Evolutionary conservation across 192 early-diverging fungal genomes (phyloP), one percentile per base, ranked within the genome.

Genomic region (Endogone sp.): DNA sequence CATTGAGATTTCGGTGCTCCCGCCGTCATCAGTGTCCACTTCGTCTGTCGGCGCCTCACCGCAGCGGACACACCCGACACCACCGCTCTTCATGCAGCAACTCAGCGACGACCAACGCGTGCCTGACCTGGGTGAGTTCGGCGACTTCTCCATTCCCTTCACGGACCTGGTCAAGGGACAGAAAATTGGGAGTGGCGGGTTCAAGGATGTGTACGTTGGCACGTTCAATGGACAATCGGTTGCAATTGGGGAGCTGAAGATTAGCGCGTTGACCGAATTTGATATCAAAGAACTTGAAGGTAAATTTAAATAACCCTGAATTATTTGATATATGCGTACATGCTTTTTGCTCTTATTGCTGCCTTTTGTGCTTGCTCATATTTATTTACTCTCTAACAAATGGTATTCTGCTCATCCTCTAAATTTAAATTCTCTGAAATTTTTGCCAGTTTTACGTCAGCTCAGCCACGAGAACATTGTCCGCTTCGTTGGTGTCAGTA

Each of bases 241-340:
- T 65, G 83, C 83, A n/a, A 76, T 84, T 8, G 83, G 83, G 30
- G 83, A 82, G 49, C 69, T 84, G 30, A 58, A 80, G 55, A 81
- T 84, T 70, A 72, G 76, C 1, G 77, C 81, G 44, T 81, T 84
- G 65, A 76, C 75, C n/a, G 76, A 80, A 3, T 73, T 74, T 27
- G 83, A 84, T 64, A 82, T 84, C 72, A 79, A 77, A 49, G 83
- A 84, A 64, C 81, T 84, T 61, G 75, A 80, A 84, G 68, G 82
- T 84, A 66, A 82, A 75, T 64, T 79, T 84, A n/a, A n/a, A n/a
- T n/a, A n/a, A n/a, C n/a, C 11, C 63, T 83, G n/a, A 83, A 83
- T 60, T 64, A 57, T 62, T 56, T 65, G 44, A 54, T 56, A n/a
- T n/a, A n/a, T n/a, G n/a, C n/a, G n/a, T n/a, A n/a, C n/a, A n/a